Evolutionary conservation across 139 green algal species (phyloP).

Genomic region (Mychonastes homosphaera): DNA sequence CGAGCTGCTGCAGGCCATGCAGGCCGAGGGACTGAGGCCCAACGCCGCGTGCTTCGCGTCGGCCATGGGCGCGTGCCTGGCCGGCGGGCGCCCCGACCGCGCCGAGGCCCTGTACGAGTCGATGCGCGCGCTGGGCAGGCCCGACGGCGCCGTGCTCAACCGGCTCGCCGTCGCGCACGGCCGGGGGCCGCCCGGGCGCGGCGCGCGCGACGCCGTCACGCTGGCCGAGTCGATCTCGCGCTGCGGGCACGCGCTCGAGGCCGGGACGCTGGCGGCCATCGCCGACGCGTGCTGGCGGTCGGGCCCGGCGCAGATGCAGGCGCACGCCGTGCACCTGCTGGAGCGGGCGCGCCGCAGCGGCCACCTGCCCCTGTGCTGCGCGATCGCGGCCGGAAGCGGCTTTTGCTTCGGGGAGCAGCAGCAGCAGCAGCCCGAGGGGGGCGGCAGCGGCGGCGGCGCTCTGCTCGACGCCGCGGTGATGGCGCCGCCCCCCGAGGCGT

Average conservation of each 20-base stretch:
- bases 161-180: conserved; percentile 43
- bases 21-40: conserved; percentile 34
- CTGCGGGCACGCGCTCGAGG: neutral
- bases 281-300: neutral
- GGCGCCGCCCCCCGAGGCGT: no score
- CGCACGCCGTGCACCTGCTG: conserved; percentile 37
- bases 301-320: neutral
- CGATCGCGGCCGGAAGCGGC: no score
- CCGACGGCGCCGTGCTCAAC: conserved; percentile 45
- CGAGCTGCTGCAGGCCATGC: conserved; percentile 61
- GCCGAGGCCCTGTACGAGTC: conserved; percentile 19
- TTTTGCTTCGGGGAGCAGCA: no score
- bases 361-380: no score
- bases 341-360: conserved; percentile 28
- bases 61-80: conserved; percentile 19
- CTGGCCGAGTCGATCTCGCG: neutral
- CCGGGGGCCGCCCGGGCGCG: conserved; percentile 20
- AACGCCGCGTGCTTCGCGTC: conserved; percentile 19
- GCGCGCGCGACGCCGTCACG: conserved; percentile 12
- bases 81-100: conserved; percentile 8
- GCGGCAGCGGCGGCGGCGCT: no score
- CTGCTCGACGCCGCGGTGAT: no score
- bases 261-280: no score
- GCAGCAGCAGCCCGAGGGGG: no score
- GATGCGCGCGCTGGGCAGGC: conserved; percentile 26